phyloP scores from a whole-genome alignment of 2,329 filamentous ascomycete species.

The Aspergillus terreus region DNA sequence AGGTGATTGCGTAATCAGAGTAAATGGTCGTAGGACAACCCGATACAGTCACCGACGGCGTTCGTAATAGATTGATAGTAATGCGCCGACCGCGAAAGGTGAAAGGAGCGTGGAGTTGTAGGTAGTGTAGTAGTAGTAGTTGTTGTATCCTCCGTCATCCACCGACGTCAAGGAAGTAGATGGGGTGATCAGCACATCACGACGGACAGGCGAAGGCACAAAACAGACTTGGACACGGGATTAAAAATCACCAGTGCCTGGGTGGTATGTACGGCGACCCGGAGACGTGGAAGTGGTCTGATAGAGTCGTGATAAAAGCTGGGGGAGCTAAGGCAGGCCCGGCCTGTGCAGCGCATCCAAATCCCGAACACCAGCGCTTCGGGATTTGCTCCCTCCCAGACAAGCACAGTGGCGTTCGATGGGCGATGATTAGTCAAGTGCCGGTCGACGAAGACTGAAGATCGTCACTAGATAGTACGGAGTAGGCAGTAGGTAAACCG shows the following conservation, averaged over 20 bases:
- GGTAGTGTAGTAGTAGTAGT: no score
- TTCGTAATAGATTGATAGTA: no score
- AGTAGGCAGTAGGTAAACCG: no score
- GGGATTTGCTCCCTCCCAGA: constrained; percentile 28
- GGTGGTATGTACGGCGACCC: constrained; percentile 8
- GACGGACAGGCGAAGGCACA: neutral
- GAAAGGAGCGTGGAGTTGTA: no score
- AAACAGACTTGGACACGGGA: no score
- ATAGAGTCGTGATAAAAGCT: constrained; percentile 9
- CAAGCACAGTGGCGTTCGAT: constrained; percentile 13
- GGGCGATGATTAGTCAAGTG: constrained; percentile 15
- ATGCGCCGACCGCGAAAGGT: no score
- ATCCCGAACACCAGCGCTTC: constrained; percentile 30
- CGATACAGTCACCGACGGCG: no score
- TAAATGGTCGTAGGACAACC: no score
- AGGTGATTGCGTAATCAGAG: neutral
- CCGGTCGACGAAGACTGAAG: neutral
- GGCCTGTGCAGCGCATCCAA: constrained; percentile 22
- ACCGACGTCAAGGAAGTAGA: neutral
- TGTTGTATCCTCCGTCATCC: neutral
- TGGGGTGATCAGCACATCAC: constrained; percentile 8
- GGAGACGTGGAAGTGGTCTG: constrained; percentile 25
- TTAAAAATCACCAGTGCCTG: no score
- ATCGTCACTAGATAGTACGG: neutral
- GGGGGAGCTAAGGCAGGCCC: constrained; percentile 26